Percentiles rank a stretch among this genome's conserved stretches.
Conservation (phyloP, 495 filamentous ascomycete species). For the Pyrenopolyporus hunteri region DNA sequence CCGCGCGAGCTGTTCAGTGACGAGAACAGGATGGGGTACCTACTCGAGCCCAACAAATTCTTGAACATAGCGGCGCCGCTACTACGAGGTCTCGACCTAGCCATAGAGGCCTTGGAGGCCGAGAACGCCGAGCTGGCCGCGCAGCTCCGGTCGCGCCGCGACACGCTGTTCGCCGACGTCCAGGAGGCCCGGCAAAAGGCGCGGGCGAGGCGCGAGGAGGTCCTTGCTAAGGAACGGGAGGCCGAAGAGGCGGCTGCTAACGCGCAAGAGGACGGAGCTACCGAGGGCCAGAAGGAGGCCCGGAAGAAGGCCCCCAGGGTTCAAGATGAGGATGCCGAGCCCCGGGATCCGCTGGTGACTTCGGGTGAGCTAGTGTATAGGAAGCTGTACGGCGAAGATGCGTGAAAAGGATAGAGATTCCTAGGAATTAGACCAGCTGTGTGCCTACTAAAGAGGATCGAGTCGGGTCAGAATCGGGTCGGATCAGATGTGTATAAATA, state of each 20-base stretch:
- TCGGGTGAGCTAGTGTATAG: constrained; percentile 37
- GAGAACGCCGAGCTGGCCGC: constrained; percentile 37
- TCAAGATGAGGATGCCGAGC: too few species aligned
- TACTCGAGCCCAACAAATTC: constrained; percentile 35
- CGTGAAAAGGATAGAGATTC: constrained; percentile 4
- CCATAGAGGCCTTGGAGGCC: constrained; percentile 43
- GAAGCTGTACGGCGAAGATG: constrained; percentile 26
- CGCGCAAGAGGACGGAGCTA: too few species aligned
- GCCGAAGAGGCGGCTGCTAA: too few species aligned
- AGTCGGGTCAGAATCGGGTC: background rate
- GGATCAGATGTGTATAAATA: constrained; percentile 17
- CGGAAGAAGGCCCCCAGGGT: too few species aligned
- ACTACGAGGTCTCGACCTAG: constrained; percentile 49
- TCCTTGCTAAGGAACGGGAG: too few species aligned
- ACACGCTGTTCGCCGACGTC: constrained; percentile 39
- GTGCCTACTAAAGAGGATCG: too few species aligned
- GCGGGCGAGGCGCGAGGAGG: background rate
- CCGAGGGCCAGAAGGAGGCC: too few species aligned
- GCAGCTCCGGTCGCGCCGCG: constrained; percentile 39
- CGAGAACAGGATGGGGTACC: constrained; percentile 34
- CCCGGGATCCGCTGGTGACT: too few species aligned
- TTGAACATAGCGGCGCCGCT: constrained; percentile 41
- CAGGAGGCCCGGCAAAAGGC: constrained; percentile 17
- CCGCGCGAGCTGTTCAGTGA: constrained; percentile 32
- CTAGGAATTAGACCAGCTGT: background rate